Conservation (phyloP, 1,139 yeast genomes). For the Taphrina confusa region DNA sequence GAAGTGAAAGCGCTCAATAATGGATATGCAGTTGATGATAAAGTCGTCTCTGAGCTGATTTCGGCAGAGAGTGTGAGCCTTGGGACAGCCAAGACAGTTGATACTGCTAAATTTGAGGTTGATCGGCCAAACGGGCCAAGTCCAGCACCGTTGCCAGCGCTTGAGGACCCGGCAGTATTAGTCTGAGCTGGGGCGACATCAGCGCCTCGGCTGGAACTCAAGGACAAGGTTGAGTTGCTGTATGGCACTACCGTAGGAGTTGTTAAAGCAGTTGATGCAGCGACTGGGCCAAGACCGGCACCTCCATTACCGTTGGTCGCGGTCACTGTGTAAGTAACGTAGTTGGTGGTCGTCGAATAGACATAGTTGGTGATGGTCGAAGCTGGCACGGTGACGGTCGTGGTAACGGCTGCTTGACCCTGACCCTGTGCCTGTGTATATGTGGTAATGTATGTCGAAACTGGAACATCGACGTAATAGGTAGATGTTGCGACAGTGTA, state of each 20-base stretch:
- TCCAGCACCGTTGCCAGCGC: background rate
- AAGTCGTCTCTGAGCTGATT: no score
- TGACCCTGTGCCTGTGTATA: background rate
- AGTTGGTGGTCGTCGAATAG: background rate
- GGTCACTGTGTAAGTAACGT: background rate
- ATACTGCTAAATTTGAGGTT: no score
- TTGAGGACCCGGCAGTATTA: background rate
- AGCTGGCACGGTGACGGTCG: constrained; percentile 11
- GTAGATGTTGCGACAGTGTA: background rate
- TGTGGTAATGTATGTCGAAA: background rate
- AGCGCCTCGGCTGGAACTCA: background rate
- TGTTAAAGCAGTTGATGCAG: background rate
- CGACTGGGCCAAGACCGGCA: background rate
- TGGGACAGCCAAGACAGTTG: no score
- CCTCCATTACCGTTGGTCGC: background rate
- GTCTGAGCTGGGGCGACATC: constrained; percentile 4
- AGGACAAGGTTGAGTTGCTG: background rate
- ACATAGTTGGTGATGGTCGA: background rate
- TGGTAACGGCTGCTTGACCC: background rate
- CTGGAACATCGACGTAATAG: background rate
- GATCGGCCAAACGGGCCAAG: background rate
- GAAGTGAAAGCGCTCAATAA: background rate
- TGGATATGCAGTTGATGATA: background rate
- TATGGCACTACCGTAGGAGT: background rate
- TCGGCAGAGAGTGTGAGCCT: no score